Percentiles rank a stretch among this genome's conserved stretches.
Evolutionary conservation across 257 asterid species (phyloP).

Genomic region (Fraxinus excelsior): DNA sequence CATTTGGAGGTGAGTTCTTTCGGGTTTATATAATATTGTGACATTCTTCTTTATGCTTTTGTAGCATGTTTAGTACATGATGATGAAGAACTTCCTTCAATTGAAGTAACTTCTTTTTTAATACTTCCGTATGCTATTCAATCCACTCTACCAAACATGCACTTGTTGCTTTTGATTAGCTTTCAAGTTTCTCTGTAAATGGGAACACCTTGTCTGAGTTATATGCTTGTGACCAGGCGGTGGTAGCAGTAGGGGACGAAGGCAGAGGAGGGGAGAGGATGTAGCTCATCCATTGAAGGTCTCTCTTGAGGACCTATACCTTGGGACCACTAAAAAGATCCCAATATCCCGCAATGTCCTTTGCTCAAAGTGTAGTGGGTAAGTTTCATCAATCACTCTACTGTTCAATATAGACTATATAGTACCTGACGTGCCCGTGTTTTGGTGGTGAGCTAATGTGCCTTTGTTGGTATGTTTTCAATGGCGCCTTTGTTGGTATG

Average conservation of each 20-base stretch:
- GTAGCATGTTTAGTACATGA: not conserved
- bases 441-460: not conserved
- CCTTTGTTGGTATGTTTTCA: not conserved
- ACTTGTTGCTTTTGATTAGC: not conserved
- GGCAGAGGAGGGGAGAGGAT: slow-evolving; percentile 47
- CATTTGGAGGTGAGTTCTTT: slow-evolving; percentile 38
- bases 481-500: not conserved
- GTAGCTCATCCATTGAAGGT: slow-evolving; percentile 46
- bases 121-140: not conserved
- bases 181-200: not conserved
- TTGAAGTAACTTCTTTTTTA: not conserved
- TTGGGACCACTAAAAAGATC: slow-evolving; percentile 43
- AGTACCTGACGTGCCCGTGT: not conserved
- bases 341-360: slow-evolving; percentile 39
- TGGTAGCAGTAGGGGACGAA: slow-evolving; percentile 44
- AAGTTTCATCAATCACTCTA: not conserved
- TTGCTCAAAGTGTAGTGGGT: slow-evolving; percentile 52
- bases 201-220: not conserved
- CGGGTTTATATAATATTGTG: not conserved
- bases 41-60: not conserved
- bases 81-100: not conserved
- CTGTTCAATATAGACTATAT: too few species aligned
- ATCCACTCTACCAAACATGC: not conserved
- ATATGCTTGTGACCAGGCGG: slow-evolving; percentile 25
- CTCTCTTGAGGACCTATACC: slow-evolving; percentile 41